These are phyloP conservation scores for Fusarium globosum DNA, from an alignment of 2,329 filamentous ascomycete species.

Conservation along the genomic window DNA sequence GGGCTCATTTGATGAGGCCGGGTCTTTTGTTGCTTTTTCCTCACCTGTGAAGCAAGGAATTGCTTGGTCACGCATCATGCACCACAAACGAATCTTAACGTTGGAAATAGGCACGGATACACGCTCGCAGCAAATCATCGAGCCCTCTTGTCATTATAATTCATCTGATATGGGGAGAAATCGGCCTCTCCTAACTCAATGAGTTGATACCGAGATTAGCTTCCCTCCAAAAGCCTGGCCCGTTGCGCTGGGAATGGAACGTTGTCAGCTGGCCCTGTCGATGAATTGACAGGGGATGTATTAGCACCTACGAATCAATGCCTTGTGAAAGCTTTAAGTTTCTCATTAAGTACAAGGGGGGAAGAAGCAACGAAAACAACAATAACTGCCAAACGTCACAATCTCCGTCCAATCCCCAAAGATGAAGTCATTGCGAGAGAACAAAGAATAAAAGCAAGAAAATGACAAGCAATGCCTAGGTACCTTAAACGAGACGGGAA, in stretches of 20 bases:
- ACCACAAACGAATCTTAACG: neutral
- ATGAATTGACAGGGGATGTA: conserved; percentile 19
- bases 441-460: neutral
- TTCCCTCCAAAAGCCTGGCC: conserved; percentile 35
- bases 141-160: conserved; percentile 2
- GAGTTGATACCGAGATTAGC: conserved; percentile 44
- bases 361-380: neutral
- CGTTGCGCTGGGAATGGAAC: conserved; percentile 44
- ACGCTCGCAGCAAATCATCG: neutral
- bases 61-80: conserved; percentile 2
- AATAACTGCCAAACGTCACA: conserved; percentile 1
- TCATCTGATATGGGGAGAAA: conserved; percentile 25
- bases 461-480: neutral
- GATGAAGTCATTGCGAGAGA: conserved; percentile 21
- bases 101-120: neutral
- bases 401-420: neutral
- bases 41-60: conserved; percentile 1
- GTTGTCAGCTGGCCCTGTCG: conserved; percentile 24
- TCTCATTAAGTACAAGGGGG: conserved; percentile 5
- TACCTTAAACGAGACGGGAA: neutral
- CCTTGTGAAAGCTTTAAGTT: conserved; percentile 7
- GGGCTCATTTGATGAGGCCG: conserved; percentile 23
- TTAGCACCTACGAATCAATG: conserved; percentile 21
- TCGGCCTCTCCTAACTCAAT: conserved; percentile 36
- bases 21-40: conserved; percentile 31